These are phyloP conservation scores for Bocquillonia castaneifolia DNA, from an alignment of 441 rosid genomes.

Conservation along the genomic window DNA sequence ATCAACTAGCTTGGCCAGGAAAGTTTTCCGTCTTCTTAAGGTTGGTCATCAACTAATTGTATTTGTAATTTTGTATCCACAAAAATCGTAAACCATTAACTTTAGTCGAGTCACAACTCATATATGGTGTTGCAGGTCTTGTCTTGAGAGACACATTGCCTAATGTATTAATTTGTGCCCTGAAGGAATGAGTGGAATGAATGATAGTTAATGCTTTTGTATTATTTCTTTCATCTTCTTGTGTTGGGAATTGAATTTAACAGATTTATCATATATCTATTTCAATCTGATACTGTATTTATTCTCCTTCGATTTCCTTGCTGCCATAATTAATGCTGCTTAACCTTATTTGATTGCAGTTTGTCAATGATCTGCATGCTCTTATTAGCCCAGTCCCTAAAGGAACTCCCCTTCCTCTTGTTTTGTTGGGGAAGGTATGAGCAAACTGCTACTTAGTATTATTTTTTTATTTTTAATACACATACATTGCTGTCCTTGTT, in stretches of 20 bases:
- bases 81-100: neutral
- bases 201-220: no score
- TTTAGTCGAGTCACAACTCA: neutral
- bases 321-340: slow-evolving; percentile 10
- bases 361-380: slow-evolving; percentile 83
- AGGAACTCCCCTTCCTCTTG: slow-evolving; percentile 86
- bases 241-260: neutral
- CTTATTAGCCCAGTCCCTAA: slow-evolving; percentile 85
- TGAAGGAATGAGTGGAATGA: neutral
- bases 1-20: slow-evolving; percentile 88
- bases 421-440: slow-evolving; percentile 80
- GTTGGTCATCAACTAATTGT: slow-evolving; percentile 32
- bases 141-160: neutral
- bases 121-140: neutral
- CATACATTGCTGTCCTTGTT: neutral
- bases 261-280: neutral
- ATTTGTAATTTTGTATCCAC: no score
- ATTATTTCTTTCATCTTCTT: neutral
- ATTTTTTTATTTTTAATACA: neutral
- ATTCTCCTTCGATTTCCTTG: neutral
- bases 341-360: slow-evolving; percentile 47
- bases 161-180: neutral
- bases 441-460: neutral
- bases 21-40: slow-evolving; percentile 96
- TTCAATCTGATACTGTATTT: neutral